Evolutionary conservation across 371 early-diverging fungal species (phyloP), one percentile per base, ranked within the genome.

Genomic region (Mortierella sp.): DNA sequence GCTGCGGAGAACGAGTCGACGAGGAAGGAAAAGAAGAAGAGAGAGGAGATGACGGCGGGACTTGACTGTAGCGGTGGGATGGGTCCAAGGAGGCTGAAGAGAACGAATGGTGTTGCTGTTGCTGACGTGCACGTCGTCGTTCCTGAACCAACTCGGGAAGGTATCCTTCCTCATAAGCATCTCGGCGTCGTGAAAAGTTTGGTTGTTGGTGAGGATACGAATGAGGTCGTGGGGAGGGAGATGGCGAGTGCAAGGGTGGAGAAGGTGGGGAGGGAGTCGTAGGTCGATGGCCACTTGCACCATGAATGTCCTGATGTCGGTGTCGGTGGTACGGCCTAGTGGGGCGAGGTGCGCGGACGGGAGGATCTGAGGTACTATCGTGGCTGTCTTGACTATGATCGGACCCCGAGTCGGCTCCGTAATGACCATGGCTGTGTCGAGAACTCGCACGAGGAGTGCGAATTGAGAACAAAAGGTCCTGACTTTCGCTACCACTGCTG

Each of bases 111-210:
- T 5, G 9, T 9, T 37, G 9, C 37, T 37, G 37, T 37, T 37
- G 37, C 9, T 37, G 37, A 37, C 37, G 37, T 37, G 37, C 37
- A 37, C 37, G 37, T 37, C 37, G 37, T 37, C 37, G 37, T 37
- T 69, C 70, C 58, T 62, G 59, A n/a, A 62, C 25, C 14, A 63
- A 45, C 4, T 69, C 70, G 48, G 62, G 57, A 15, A 25, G 47
- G 21, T 57, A 29, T 5, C 19, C 30, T 15, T 50, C 60, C 5
- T 60, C 62, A 19, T 43, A 18, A n/a, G 56, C 26, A 21, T 57
- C 45, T 12, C 57, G 57, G 5, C 45, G 57, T 14, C 11, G 57
- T 25, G n/a, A 50, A 21, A 23, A 26, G 53, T 21, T 21, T 12
- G 53, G 3, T 37, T 37, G 37, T 9, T 37, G 37, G 37, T 37